phyloP scores from a whole-genome alignment of 2,329 filamentous ascomycete species.

The Aspergillus floridensis region DNA sequence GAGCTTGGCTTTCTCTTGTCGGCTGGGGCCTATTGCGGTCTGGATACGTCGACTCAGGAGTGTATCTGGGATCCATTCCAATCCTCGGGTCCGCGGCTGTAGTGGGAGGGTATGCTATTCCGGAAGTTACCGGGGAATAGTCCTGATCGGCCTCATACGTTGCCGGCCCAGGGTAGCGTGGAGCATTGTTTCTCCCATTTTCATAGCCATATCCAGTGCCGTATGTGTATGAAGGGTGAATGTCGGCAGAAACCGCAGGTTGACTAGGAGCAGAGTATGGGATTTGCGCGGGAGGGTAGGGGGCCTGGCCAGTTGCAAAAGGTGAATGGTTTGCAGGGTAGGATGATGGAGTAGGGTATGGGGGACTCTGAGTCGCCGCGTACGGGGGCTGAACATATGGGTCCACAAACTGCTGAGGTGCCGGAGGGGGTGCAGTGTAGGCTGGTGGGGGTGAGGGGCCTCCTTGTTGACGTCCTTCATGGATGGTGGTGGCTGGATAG shows the following conservation, averaged over 20 bases:
- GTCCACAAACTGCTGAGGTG: constrained; percentile 36
- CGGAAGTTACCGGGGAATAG: constrained; percentile 41
- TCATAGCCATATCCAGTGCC: constrained; percentile 38
- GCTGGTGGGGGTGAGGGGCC: constrained; percentile 39
- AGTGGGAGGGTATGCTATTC: constrained; percentile 41
- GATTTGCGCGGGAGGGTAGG: constrained; percentile 35
- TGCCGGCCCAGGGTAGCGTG: constrained; percentile 41
- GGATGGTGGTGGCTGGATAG: constrained; percentile 38
- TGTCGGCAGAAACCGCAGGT: constrained; percentile 40
- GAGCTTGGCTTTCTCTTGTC: constrained; percentile 38
- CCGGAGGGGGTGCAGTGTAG: constrained; percentile 29
- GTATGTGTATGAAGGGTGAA: constrained; percentile 42
- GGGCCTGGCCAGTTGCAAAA: constrained; percentile 34
- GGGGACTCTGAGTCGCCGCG: constrained; percentile 32
- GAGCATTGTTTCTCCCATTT: constrained; percentile 39
- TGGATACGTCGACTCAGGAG: constrained; percentile 36
- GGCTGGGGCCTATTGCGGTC: constrained; percentile 42
- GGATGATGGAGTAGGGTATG: constrained; percentile 32
- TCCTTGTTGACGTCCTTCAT: constrained; percentile 38
- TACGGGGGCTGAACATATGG: constrained; percentile 35
- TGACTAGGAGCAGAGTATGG: constrained; percentile 36
- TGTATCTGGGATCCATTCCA: constrained; percentile 45
- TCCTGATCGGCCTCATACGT: constrained; percentile 42
- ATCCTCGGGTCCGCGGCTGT: constrained; percentile 43
- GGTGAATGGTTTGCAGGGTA: constrained; percentile 36